These are phyloP conservation scores for Paecilomyces niveus DNA, from an alignment of 2,329 filamentous ascomycete species.

Conservation along the genomic window DNA sequence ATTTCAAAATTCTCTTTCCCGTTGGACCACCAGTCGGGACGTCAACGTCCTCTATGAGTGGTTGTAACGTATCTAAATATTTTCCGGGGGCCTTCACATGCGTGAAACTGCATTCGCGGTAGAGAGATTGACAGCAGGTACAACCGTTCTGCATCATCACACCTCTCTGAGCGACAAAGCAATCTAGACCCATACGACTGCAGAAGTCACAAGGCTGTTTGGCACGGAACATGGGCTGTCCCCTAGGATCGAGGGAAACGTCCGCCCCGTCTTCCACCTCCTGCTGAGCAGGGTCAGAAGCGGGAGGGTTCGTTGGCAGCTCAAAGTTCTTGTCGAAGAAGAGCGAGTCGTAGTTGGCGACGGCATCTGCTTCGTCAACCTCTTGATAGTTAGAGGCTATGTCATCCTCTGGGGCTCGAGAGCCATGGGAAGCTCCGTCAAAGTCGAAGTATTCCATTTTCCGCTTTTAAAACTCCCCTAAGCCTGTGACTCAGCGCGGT, in stretches of 20 bases:
- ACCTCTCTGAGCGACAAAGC: conserved; percentile 39
- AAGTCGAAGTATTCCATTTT: conserved; percentile 44
- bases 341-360: conserved; percentile 32
- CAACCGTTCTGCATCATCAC: conserved; percentile 39
- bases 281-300: conserved; percentile 13
- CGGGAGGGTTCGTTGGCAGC: conserved; percentile 25
- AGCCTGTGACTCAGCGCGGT: neutral
- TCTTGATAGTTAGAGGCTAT: conserved; percentile 31
- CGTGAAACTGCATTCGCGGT: conserved; percentile 41
- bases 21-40: conserved; percentile 31
- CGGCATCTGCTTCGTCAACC: conserved; percentile 30
- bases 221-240: conserved; percentile 38
- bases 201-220: conserved; percentile 42
- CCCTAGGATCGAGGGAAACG: conserved; percentile 19
- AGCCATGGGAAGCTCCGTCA: conserved; percentile 36
- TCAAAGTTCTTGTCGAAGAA: conserved; percentile 35
- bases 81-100: conserved; percentile 34
- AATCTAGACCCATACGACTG: conserved; percentile 39
- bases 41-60: conserved; percentile 36
- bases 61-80: conserved; percentile 38
- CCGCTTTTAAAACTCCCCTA: neutral
- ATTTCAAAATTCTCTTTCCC: conserved; percentile 35
- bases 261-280: conserved; percentile 12
- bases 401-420: conserved; percentile 31
- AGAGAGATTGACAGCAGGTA: conserved; percentile 42